These are phyloP conservation scores for Pythium monospermum DNA, from an alignment of 352 stramenopile genomes.

Conservation along the genomic window DNA sequence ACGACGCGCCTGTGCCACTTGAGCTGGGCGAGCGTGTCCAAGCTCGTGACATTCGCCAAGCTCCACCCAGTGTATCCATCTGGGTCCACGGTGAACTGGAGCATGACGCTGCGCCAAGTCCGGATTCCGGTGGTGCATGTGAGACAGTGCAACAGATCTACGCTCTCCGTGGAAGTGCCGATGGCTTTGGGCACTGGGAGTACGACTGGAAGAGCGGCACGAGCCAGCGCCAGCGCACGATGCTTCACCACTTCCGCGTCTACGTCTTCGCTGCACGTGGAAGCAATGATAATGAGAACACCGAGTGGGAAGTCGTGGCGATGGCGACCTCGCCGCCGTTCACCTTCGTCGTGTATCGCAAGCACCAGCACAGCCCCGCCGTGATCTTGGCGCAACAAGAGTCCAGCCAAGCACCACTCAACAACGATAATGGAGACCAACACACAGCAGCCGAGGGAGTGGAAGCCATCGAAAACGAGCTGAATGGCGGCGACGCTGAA, in stretches of 20 bases:
- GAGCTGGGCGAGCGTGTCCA: conserved; percentile 13
- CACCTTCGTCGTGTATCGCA: conserved; percentile 29
- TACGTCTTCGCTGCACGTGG: conserved; percentile 29
- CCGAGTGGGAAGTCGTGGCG: conserved; percentile 23
- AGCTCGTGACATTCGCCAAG: conserved; percentile 2
- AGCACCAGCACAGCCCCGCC: conserved; percentile 21
- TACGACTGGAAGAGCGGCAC: conserved; percentile 53
- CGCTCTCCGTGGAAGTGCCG: conserved; percentile 13
- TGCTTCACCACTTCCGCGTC: conserved; percentile 33
- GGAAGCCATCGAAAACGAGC: not conserved
- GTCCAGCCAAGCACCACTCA: too few relatives aligned
- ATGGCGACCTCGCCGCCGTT: conserved; percentile 27
- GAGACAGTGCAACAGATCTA: not conserved
- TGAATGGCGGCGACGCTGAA: not conserved
- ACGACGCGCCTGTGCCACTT: not conserved
- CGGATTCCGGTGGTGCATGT: too few relatives aligned
- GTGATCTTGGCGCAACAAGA: conserved; percentile 1
- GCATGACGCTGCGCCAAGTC: too few relatives aligned
- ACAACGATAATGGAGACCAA: not conserved
- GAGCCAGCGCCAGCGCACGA: conserved; percentile 32
- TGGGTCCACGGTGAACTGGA: too few relatives aligned
- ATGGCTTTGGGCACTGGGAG: conserved; percentile 35
- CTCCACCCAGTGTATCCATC: not conserved
- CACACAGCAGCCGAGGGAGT: not conserved
- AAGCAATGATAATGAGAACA: not conserved